Evolutionary conservation across 352 stramenopile species (phyloP).

Genomic region (Pythium sp.): DNA sequence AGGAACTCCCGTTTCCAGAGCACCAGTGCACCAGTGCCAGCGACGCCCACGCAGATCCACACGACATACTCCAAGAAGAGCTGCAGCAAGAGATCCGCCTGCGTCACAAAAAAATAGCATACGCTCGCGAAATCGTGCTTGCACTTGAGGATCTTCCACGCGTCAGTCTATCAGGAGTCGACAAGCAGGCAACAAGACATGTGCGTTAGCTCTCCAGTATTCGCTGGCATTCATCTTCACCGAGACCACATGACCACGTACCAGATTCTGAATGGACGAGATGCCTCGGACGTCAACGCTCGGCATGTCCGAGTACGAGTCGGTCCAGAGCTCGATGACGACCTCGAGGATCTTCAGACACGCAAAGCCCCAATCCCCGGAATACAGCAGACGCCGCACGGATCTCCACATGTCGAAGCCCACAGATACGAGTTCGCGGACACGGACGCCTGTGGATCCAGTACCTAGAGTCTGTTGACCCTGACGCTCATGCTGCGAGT

Average conservation of each 20-base stretch:
- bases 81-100: slow-evolving; percentile 31
- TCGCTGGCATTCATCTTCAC: background rate
- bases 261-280: slow-evolving; percentile 37
- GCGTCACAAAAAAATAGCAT: slow-evolving; percentile 35
- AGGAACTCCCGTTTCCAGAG: slow-evolving; percentile 43
- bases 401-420: background rate
- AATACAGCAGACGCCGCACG: background rate
- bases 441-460: background rate
- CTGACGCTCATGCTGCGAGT: background rate
- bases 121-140: slow-evolving; percentile 40
- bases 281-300: slow-evolving; percentile 58
- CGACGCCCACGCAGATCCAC: slow-evolving; percentile 27
- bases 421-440: background rate
- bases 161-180: slow-evolving; percentile 1
- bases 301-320: slow-evolving; percentile 58
- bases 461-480: background rate
- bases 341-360: slow-evolving; percentile 31
- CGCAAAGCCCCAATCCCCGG: slow-evolving; percentile 27
- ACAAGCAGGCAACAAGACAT: background rate
- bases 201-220: background rate
- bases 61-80: slow-evolving; percentile 38
- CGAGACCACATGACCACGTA: background rate
- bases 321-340: slow-evolving; percentile 41
- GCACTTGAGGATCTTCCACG: slow-evolving; percentile 44
- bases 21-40: slow-evolving; percentile 34